Evolutionary conservation across 1,139 yeast species (phyloP), one percentile per base, ranked within the genome.

Genomic region (Taiozyma sp.): DNA sequence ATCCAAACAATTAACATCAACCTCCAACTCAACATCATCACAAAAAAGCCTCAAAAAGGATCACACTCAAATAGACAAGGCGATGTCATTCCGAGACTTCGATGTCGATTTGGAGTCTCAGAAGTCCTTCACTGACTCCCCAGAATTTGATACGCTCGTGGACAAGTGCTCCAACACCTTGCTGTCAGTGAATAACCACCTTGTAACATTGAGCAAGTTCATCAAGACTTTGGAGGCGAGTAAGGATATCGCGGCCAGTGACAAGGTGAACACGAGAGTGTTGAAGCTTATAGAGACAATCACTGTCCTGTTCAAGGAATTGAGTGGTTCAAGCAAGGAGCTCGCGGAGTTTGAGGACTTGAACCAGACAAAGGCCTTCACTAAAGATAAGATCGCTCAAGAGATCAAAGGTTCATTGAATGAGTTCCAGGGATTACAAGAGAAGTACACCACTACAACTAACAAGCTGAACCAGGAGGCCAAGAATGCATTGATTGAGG

Each of bases 401-500:
- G 87, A 81, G 66, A 73, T 79, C 40, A 68, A 71, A 48, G 64
- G 67, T 13, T 76, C 81, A 1, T 62, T 91, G 50, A 73, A 72
- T 41, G 86, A 81, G 65, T 90, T 89, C 67, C 90, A 84, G 64
- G 70, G 65, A 4, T 71, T 78, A 32, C 96, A 89, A 65, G 71
- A 75, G 47, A 66, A 72, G 43, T 80, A 81, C 50, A 74, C 81
- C 0, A 67, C 60, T 28, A 60, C 72, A 14, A 81, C 80, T 16
- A 42, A 57, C 13, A 52, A 61, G 44, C 66, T 67, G 68, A 63
- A 61, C 28, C 45, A 56, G 7, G 55, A 55, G 44, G 62, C 62
- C 4, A 53, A 50, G 54, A 51, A 44, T 45, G 51, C 48, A 43
- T 39, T 46, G 36, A 49, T 34, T 19, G 45, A 51, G 8, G 39